Percentiles rank a stretch among this genome's conserved stretches.
Conservation (phyloP, 768 basidiomycete species). For the Termitomyces sp. region DNA sequence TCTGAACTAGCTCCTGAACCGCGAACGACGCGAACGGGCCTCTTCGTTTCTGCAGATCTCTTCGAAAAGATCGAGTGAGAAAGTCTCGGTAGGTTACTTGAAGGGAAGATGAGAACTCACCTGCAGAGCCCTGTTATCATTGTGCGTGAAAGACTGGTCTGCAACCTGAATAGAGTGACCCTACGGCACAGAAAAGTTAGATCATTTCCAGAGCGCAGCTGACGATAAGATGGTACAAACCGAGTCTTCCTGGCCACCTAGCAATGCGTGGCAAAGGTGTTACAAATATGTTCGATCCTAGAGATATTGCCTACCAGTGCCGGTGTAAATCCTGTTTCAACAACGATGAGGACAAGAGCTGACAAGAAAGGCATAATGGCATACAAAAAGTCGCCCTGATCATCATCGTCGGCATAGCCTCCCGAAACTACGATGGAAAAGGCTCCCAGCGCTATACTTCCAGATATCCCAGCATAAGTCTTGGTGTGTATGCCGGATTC, state of each 20-base stretch:
- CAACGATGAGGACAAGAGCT: neutral
- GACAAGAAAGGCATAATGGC: neutral
- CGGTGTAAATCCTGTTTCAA: slow-evolving; percentile 33
- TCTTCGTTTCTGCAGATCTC: slow-evolving; percentile 25
- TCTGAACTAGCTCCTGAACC: slow-evolving; percentile 20
- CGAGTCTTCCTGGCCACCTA: slow-evolving; percentile 18
- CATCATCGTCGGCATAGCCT: slow-evolving; percentile 38
- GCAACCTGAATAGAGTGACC: slow-evolving; percentile 17
- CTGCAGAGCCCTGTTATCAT: slow-evolving; percentile 29
- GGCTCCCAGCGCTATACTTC: slow-evolving; percentile 26
- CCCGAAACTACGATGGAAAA: slow-evolving; percentile 37
- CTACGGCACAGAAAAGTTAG: too few relatives aligned
- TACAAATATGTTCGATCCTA: neutral
- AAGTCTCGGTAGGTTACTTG: neutral
- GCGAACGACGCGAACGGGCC: slow-evolving; percentile 40
- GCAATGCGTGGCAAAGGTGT: neutral
- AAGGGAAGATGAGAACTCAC: slow-evolving; percentile 12
- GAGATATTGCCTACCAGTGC: slow-evolving; percentile 25
- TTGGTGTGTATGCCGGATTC: slow-evolving; percentile 23
- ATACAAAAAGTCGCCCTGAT: slow-evolving; percentile 35
- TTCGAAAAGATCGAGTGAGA: slow-evolving; percentile 6
- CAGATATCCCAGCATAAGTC: slow-evolving; percentile 32
- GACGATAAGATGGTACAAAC: slow-evolving; percentile 7
- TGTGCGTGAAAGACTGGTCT: slow-evolving; percentile 33
- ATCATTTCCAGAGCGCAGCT: neutral